Conservation (phyloP, 306 rosid genomes). For the Citrullus amarus region DNA sequence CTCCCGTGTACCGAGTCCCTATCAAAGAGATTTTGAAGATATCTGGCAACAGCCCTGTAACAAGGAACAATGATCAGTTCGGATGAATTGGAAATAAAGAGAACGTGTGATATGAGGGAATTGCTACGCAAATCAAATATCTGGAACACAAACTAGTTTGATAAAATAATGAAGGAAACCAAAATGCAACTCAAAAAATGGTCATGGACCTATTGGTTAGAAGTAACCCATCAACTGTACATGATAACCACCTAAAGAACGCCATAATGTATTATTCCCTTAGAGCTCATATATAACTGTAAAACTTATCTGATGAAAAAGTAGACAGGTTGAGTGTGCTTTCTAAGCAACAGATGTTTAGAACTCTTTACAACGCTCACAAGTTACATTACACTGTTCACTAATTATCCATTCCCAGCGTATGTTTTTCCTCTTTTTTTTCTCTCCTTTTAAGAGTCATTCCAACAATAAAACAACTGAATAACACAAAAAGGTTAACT, state of each 20-base stretch:
- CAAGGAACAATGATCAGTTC: constrained; percentile 11
- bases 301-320: neutral
- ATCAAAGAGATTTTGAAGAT: constrained; percentile 75
- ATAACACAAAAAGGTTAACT: neutral
- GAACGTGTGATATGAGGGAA: neutral
- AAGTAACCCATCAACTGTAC: neutral
- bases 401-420: neutral
- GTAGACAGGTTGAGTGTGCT: neutral
- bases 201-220: neutral
- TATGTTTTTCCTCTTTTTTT: too few species aligned
- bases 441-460: neutral
- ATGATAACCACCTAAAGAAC: neutral
- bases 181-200: neutral
- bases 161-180: neutral
- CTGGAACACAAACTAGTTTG: neutral
- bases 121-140: neutral
- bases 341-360: neutral
- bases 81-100: neutral
- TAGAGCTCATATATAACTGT: neutral
- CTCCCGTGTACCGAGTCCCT: constrained; percentile 56
- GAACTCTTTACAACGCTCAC: neutral
- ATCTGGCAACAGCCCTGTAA: constrained; percentile 85
- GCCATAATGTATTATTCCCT: too few species aligned
- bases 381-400: neutral
- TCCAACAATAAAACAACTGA: neutral